Percentiles rank a stretch among this genome's conserved stretches.
Conservation (phyloP, 2,329 filamentous ascomycete genomes). For the Aspergillus flavus region DNA sequence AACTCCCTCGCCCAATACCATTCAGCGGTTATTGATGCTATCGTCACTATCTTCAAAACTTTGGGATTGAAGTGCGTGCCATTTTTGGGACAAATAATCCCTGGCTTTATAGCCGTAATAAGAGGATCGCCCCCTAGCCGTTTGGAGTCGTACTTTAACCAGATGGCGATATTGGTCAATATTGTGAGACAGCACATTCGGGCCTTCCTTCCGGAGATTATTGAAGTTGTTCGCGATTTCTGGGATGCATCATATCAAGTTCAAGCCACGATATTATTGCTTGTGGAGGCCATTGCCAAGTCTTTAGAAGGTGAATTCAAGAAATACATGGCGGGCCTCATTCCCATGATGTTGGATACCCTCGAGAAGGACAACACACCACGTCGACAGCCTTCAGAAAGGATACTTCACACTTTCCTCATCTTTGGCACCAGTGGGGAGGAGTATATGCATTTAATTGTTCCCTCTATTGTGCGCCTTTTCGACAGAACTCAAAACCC, state of each 20-base stretch:
- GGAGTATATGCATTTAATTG: slow-evolving; percentile 99
- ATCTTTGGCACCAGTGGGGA: slow-evolving; percentile 95
- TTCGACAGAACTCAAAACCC: slow-evolving; percentile 90
- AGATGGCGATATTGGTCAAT: slow-evolving; percentile 86
- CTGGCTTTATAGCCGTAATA: slow-evolving; percentile 89
- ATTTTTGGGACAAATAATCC: slow-evolving; percentile 91
- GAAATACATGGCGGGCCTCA: slow-evolving; percentile 82
- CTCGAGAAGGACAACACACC: slow-evolving; percentile 80
- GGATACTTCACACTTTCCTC: slow-evolving; percentile 90
- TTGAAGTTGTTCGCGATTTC: slow-evolving; percentile 83
- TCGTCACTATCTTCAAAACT: slow-evolving; percentile 98
- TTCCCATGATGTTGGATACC: slow-evolving; percentile 92
- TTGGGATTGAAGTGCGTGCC: slow-evolving; percentile 94
- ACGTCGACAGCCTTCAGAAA: slow-evolving; percentile 80
- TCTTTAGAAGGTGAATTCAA: slow-evolving; percentile 98
- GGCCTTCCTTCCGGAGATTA: slow-evolving; percentile 83
- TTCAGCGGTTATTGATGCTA: slow-evolving; percentile 90
- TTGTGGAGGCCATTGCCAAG: slow-evolving; percentile 91
- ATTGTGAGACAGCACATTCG: slow-evolving; percentile 97
- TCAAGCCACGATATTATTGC: slow-evolving; percentile 85
- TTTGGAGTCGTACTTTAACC: slow-evolving; percentile 96
- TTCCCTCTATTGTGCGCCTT: slow-evolving; percentile 89
- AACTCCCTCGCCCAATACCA: slow-evolving; percentile 88
- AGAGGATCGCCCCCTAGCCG: slow-evolving; percentile 74
- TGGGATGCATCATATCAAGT: slow-evolving; percentile 81